Conservation (phyloP, 768 basidiomycete species). For the Tulasnella sp. region DNA sequence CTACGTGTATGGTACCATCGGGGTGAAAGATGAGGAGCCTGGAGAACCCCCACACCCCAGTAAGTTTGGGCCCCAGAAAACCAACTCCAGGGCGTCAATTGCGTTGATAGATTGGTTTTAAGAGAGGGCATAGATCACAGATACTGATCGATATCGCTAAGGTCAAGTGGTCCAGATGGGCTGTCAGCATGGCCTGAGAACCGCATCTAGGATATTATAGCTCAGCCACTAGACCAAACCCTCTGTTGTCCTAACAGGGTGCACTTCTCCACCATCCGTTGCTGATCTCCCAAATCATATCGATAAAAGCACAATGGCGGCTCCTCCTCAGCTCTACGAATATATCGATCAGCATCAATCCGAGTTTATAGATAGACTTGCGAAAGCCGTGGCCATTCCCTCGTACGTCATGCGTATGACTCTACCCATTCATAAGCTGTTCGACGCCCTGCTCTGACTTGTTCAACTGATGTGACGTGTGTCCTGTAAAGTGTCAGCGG, state of each 20-base stretch:
- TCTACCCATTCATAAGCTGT: not conserved
- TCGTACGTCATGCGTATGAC: constrained; percentile 33
- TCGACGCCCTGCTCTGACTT: too few relatives aligned
- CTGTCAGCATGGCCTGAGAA: not conserved
- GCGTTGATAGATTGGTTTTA: too few relatives aligned
- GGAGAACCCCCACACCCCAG: too few relatives aligned
- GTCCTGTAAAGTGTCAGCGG: constrained; percentile 45
- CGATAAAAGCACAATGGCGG: constrained; percentile 20
- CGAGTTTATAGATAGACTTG: constrained; percentile 64
- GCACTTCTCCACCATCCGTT: not conserved
- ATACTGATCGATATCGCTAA: too few relatives aligned
- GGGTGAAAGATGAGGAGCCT: too few relatives aligned
- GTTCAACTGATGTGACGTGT: too few relatives aligned
- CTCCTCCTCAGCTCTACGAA: constrained; percentile 27
- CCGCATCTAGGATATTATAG: not conserved
- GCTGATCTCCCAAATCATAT: not conserved
- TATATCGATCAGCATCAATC: constrained; percentile 63
- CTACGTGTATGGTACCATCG: too few relatives aligned
- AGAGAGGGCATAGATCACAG: too few relatives aligned
- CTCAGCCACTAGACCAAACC: not conserved
- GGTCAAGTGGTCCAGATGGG: too few relatives aligned
- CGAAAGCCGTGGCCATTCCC: constrained; percentile 75
- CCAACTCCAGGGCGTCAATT: too few relatives aligned
- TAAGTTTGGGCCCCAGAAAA: too few relatives aligned
- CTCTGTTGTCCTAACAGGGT: not conserved